Evolutionary conservation across 164 flowering plant genomes (phyloP).

Genomic region (Euptelea pleiosperma): DNA sequence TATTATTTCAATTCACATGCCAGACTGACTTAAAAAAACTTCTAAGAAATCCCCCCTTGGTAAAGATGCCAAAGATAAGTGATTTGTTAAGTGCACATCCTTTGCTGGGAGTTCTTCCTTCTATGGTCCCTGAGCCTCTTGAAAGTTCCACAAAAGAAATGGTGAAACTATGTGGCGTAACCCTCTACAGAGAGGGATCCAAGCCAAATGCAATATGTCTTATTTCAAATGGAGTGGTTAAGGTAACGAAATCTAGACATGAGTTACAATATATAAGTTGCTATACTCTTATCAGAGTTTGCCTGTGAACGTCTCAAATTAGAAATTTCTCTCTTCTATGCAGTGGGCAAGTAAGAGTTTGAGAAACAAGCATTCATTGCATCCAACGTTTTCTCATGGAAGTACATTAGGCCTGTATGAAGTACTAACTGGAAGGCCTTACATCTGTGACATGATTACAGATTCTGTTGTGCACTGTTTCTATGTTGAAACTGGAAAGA

Average conservation of each 20-base stretch:
- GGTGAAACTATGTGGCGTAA: slow-evolving; percentile 57
- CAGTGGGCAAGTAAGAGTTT: slow-evolving; percentile 79
- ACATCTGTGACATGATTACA: slow-evolving; percentile 63
- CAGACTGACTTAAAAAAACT: slow-evolving; percentile 86
- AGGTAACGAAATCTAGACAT: slow-evolving; percentile 40
- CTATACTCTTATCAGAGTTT: background rate
- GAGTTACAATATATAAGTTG: background rate
- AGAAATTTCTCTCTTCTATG: slow-evolving; percentile 7
- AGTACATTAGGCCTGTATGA: slow-evolving; percentile 89
- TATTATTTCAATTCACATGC: slow-evolving; percentile 12
- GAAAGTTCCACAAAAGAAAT: slow-evolving; percentile 61
- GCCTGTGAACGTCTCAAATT: background rate
- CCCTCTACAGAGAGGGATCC: slow-evolving; percentile 76
- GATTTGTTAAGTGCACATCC: slow-evolving; percentile 66
- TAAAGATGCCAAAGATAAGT: slow-evolving; percentile 65
- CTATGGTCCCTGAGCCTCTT: slow-evolving; percentile 47
- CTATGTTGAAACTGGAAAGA: slow-evolving; percentile 64
- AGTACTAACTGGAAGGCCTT: slow-evolving; percentile 69
- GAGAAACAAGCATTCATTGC: slow-evolving; percentile 60
- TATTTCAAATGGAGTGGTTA: slow-evolving; percentile 75
- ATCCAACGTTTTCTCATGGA: slow-evolving; percentile 90
- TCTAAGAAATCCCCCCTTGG: slow-evolving; percentile 78
- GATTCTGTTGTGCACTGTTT: slow-evolving; percentile 83
- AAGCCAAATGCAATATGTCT: slow-evolving; percentile 89
- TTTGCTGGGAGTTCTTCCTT: slow-evolving; percentile 77